Base-by-base conservation (phyloP, 73 alveolate species). In the Tetrahymena thermophila region DNA sequence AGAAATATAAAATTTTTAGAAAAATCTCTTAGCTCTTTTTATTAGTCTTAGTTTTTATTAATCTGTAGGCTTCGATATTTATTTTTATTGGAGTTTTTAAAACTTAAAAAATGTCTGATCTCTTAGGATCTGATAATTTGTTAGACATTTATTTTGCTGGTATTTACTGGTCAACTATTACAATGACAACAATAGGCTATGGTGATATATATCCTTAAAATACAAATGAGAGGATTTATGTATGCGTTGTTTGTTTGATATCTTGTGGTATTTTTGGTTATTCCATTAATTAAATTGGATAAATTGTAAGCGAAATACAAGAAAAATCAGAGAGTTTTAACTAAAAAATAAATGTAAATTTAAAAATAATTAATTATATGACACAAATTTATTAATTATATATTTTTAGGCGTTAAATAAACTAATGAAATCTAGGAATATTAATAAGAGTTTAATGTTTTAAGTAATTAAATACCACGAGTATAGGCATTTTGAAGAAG, bases 131-230 rank as follows among this genome's bases (percentile, higher is more conserved):
- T 3, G 35, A 13, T 9, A 58, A 58, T 58, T n/a, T 58, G 38
- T 35, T 58, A 25, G 98, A 98, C 43, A 44, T 85, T 35, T 98
- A 98, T 94, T 57, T 97, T 21, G 93, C 94, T 17, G 94, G 98
- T 35, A 31, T 98, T n/a, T 98, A 98, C 93, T 98, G 99, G 98
- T 97, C 98, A 25, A 40, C 96, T 23, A 98, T 97, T 44, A 98
- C 98, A 0, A 96, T 97, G 85, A 95, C 97, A 35, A 97, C 99
- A 2, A 97, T 97, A 10, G 99, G 99, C 10, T 98, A 97, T 94
- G 99, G 99, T 8, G 99, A 98, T 37, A 96, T 97, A 0, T 94
- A 58, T 55, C 99, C 99, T 16, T 96, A 94, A 16, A 97, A 98
- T 15, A 93, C 98, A n/a, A 95, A 85, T 55, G 99, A 98, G 96